Evolutionary conservation across 2,329 filamentous ascomycete species (phyloP).

Genomic region (Coccinonectria pachysandricola): DNA sequence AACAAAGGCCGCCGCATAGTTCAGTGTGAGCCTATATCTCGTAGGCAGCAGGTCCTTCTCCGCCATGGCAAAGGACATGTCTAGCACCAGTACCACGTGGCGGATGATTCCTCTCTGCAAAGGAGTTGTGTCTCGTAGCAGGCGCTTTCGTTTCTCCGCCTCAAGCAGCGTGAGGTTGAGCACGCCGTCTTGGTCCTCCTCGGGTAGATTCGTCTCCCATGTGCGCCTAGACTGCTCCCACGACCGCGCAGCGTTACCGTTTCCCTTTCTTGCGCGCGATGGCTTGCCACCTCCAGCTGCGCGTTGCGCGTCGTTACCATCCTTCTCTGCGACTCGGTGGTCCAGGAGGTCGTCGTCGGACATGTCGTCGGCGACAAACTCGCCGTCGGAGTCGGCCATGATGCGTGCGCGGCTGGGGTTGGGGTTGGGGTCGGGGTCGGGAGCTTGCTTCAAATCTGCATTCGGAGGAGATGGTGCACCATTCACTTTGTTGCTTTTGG

Average conservation of each 20-base stretch:
- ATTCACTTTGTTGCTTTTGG: too few species aligned
- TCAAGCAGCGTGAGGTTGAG: slow-evolving; percentile 71
- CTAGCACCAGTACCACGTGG: slow-evolving; percentile 83
- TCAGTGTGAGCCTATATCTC: slow-evolving; percentile 70
- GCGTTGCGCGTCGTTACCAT: slow-evolving; percentile 18
- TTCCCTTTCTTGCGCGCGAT: slow-evolving; percentile 21
- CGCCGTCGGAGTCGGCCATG: slow-evolving; percentile 67
- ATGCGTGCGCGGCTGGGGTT: too few species aligned
- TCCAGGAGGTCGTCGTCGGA: slow-evolving; percentile 55
- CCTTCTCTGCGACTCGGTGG: slow-evolving; percentile 33
- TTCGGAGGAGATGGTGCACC: background rate
- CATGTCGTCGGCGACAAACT: slow-evolving; percentile 52
- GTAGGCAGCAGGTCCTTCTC: slow-evolving; percentile 92
- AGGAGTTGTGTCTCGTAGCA: slow-evolving; percentile 88
- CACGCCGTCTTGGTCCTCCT: slow-evolving; percentile 67
- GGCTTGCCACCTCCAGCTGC: slow-evolving; percentile 21
- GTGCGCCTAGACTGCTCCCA: slow-evolving; percentile 59
- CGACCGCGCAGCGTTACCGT: slow-evolving; percentile 39
- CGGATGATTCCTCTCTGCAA: slow-evolving; percentile 94
- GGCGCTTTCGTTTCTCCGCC: slow-evolving; percentile 67
- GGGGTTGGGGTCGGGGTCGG: background rate
- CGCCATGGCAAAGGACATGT: slow-evolving; percentile 86
- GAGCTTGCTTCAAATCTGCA: background rate
- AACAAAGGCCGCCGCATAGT: slow-evolving; percentile 79
- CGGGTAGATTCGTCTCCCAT: slow-evolving; percentile 59